Evolutionary conservation across 495 filamentous ascomycete species (phyloP).

Genomic region (Penicillium subrubescens): DNA sequence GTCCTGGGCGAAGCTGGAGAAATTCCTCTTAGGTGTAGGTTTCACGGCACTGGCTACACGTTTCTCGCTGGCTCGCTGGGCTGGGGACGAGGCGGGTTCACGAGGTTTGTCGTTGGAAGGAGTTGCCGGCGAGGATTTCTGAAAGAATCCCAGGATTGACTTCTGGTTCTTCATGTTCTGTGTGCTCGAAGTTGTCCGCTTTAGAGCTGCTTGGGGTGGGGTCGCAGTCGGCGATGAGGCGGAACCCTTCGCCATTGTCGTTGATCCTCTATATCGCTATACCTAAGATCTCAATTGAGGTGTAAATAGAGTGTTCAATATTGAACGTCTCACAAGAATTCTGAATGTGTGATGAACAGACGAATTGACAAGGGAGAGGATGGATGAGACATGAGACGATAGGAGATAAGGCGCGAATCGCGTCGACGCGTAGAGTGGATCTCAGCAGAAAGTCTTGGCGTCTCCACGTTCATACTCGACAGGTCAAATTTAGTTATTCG

Average conservation of each 20-base stretch:
- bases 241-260: constrained; percentile 41
- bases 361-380: background rate
- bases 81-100: constrained; percentile 45
- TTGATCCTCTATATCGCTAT: constrained; percentile 2
- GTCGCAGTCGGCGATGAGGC: constrained; percentile 46
- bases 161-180: constrained; percentile 72
- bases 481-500: background rate
- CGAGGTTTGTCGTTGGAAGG: constrained; percentile 34
- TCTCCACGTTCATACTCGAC: background rate
- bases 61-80: constrained; percentile 42
- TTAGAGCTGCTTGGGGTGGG: constrained; percentile 42
- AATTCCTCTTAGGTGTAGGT: constrained; percentile 36
- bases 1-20: constrained; percentile 48
- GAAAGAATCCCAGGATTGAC: constrained; percentile 83
- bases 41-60: constrained; percentile 30
- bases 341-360: background rate
- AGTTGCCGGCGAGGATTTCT: constrained; percentile 60
- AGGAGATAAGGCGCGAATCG: constrained; percentile 30
- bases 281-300: background rate
- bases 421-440: constrained; percentile 48
- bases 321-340: background rate
- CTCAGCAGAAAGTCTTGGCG: background rate
- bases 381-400: constrained; percentile 5
- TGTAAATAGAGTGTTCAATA: constrained; percentile 4
- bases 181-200: constrained; percentile 47